phyloP scores from a whole-genome alignment of 306 rosid genomes.

The Cotoneaster glaucophyllus region DNA sequence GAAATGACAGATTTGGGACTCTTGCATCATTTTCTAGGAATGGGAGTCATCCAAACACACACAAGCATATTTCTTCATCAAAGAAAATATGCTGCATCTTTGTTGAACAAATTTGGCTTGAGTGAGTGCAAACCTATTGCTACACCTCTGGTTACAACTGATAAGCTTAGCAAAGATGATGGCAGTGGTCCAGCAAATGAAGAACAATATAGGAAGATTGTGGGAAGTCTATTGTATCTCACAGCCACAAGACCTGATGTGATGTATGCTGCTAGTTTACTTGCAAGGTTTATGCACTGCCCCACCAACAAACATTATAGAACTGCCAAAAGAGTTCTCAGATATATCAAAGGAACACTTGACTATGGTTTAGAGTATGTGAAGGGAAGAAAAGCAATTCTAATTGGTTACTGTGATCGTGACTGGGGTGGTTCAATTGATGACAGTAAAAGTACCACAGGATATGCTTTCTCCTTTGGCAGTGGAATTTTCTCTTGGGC shows the following conservation, averaged over 20 bases:
- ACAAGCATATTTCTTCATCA: background rate
- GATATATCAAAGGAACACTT: background rate
- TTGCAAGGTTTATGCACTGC: background rate
- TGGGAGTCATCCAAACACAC: background rate
- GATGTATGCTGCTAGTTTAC: background rate
- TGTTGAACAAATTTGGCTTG: background rate
- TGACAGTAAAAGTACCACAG: background rate
- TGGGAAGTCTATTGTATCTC: background rate
- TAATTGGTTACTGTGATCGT: background rate
- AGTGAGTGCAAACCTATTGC: background rate
- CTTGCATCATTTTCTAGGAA: background rate
- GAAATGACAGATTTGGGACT: background rate
- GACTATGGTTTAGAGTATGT: background rate
- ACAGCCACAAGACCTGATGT: background rate
- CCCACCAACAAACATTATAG: background rate
- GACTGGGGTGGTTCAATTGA: background rate
- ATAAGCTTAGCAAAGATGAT: too few species aligned
- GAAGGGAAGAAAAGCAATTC: background rate
- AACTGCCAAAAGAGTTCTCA: background rate
- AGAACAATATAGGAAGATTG: background rate
- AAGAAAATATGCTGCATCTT: background rate
- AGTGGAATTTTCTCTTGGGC: background rate
- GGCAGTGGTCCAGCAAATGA: background rate
- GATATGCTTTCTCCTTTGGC: background rate
- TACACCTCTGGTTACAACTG: background rate